A percentile compares a stretch with the other conserved stretches of the same genome.
Conservation (phyloP, 371 early-diverging fungal species). For the Synchytrium microbalum region DNA sequence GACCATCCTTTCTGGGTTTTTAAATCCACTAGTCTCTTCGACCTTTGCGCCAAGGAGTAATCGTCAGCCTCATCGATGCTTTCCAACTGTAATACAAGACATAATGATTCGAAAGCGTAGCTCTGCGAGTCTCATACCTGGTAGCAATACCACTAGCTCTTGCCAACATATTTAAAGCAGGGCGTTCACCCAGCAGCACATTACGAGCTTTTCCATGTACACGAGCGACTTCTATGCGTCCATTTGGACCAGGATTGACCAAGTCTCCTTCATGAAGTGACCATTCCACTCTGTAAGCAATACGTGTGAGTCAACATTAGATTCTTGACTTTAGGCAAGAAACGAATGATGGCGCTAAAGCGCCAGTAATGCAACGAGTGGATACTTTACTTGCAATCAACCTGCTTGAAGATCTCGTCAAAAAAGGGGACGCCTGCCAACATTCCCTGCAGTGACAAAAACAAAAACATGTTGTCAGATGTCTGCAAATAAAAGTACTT, state of each 20-base stretch:
- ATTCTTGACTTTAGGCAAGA: background rate
- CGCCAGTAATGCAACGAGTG: slow-evolving; percentile 1
- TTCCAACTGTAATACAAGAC: background rate
- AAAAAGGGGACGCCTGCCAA: slow-evolving; percentile 94
- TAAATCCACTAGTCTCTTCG: slow-evolving; percentile 57
- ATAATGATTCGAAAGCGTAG: background rate
- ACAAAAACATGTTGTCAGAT: background rate
- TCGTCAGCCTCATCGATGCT: background rate
- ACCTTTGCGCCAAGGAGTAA: slow-evolving; percentile 20
- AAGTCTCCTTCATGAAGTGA: slow-evolving; percentile 65
- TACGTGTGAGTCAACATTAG: background rate
- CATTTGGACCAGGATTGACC: slow-evolving; percentile 51
- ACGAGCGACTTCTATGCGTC: slow-evolving; percentile 64
- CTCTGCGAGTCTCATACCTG: slow-evolving; percentile 20
- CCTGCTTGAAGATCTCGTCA: slow-evolving; percentile 83
- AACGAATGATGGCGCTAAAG: background rate
- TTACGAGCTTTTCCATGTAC: slow-evolving; percentile 80
- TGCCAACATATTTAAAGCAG: slow-evolving; percentile 88
- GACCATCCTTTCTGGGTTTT: slow-evolving; percentile 66
- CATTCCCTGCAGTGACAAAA: slow-evolving; percentile 51
- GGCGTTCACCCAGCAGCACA: slow-evolving; percentile 87
- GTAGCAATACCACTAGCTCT: slow-evolving; percentile 93
- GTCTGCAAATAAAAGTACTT: background rate
- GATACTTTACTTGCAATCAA: slow-evolving; percentile 65
- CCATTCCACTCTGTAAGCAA: slow-evolving; percentile 72